Percentiles rank a stretch among this genome's conserved stretches.
Evolutionary conservation across 495 filamentous ascomycete genomes (phyloP).

Genomic region (Penicillium subrubescens): DNA sequence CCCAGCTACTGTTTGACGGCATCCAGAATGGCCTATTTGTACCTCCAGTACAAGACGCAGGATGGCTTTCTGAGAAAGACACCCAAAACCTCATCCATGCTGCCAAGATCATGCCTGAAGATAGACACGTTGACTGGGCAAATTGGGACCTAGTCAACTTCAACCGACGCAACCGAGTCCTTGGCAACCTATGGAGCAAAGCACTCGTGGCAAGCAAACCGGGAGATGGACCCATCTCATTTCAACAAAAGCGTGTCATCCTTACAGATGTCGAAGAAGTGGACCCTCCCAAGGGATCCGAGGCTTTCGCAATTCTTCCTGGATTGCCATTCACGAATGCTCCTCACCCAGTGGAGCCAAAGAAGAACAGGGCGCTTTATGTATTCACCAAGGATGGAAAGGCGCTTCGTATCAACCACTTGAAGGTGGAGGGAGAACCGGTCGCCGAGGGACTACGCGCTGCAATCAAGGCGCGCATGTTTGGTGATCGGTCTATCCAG

Average conservation of each 20-base stretch:
- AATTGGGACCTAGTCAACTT: slow-evolving; percentile 52
- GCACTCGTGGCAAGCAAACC: slow-evolving; percentile 30
- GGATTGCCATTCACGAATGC: slow-evolving; percentile 44
- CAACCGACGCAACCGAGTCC: slow-evolving; percentile 47
- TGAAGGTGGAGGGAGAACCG: slow-evolving; percentile 49
- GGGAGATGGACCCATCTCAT: slow-evolving; percentile 17
- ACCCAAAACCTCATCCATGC: slow-evolving; percentile 41
- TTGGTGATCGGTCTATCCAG: slow-evolving; percentile 35
- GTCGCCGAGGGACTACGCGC: slow-evolving; percentile 41
- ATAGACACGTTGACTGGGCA: slow-evolving; percentile 56
- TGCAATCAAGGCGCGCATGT: slow-evolving; percentile 47
- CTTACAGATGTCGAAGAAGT: slow-evolving; percentile 44
- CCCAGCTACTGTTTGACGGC: slow-evolving; percentile 61
- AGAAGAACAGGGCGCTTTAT: slow-evolving; percentile 37
- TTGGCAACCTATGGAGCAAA: slow-evolving; percentile 59
- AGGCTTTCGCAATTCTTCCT: slow-evolving; percentile 32
- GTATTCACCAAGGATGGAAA: slow-evolving; percentile 43
- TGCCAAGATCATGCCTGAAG: slow-evolving; percentile 54
- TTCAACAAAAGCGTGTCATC: slow-evolving; percentile 43
- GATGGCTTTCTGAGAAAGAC: slow-evolving; percentile 32
- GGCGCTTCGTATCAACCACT: slow-evolving; percentile 38
- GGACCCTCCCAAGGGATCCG: slow-evolving; percentile 29
- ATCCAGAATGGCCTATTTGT: slow-evolving; percentile 64
- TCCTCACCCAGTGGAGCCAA: slow-evolving; percentile 27
- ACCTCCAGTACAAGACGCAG: slow-evolving; percentile 54